phyloP scores from a whole-genome alignment of 2,329 filamentous ascomycete species.

The Didymella exigua region DNA sequence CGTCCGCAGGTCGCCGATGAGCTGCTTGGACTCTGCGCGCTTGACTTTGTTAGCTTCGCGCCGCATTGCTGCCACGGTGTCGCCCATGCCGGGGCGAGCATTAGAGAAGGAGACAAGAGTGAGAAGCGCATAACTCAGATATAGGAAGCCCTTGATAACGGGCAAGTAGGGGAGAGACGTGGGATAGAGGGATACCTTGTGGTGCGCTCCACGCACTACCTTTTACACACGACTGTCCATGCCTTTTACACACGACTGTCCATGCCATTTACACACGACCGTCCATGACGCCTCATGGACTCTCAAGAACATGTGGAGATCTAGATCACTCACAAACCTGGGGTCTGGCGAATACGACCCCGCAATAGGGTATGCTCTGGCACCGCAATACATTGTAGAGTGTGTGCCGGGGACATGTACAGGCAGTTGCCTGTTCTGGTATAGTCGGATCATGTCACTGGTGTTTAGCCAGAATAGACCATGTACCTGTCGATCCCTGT shows the following conservation, averaged over 20 bases:
- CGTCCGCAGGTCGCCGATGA: slow-evolving; percentile 33
- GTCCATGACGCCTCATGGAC: neutral
- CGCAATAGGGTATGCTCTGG: neutral
- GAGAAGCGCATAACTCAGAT: slow-evolving; percentile 1
- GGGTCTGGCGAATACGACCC: neutral
- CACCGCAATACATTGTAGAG: slow-evolving; percentile 2
- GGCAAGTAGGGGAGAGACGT: too few relatives aligned
- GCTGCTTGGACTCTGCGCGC: slow-evolving; percentile 19
- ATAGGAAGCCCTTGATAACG: neutral
- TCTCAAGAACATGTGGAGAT: neutral
- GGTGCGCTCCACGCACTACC: too few relatives aligned
- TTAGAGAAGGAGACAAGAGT: slow-evolving; percentile 15
- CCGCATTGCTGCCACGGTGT: slow-evolving; percentile 19
- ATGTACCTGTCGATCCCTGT: slow-evolving; percentile 4
- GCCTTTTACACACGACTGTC: neutral
- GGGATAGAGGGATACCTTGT: too few relatives aligned
- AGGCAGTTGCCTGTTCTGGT: slow-evolving; percentile 1
- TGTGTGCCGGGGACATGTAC: neutral
- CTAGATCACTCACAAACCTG: neutral
- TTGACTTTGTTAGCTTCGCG: slow-evolving; percentile 17
- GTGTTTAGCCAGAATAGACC: slow-evolving; percentile 2
- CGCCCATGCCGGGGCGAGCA: slow-evolving; percentile 24
- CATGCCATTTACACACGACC: neutral
- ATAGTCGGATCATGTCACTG: slow-evolving; percentile 1
- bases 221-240: neutral